Conservation (phyloP, 768 basidiomycete species). For the Serendipita sp. region DNA sequence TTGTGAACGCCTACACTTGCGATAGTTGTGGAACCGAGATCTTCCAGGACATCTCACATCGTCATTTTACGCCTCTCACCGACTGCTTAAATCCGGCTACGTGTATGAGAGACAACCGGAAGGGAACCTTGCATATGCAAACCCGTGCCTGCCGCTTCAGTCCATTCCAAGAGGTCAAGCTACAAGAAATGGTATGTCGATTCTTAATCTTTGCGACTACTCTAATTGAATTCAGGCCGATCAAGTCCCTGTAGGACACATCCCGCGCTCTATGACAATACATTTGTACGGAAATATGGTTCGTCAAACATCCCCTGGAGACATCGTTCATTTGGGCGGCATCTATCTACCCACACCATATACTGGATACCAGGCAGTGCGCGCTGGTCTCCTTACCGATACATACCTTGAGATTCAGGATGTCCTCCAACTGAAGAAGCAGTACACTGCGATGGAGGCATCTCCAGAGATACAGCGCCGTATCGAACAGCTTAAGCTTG, state of each 20-base stretch:
- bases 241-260: slow-evolving; percentile 98
- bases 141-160: slow-evolving; percentile 93
- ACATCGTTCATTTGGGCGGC: slow-evolving; percentile 89
- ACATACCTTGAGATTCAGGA: slow-evolving; percentile 89
- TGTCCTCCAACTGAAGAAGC: slow-evolving; percentile 90
- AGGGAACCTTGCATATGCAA: slow-evolving; percentile 93
- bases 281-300: slow-evolving; percentile 84
- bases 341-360: slow-evolving; percentile 96
- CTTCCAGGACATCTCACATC: slow-evolving; percentile 90
- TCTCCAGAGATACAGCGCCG: slow-evolving; percentile 65
- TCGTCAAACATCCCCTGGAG: slow-evolving; percentile 84
- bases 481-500: slow-evolving; percentile 49
- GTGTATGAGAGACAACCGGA: slow-evolving; percentile 72
- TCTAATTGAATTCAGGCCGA: slow-evolving; percentile 49
- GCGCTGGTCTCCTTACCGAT: slow-evolving; percentile 90
- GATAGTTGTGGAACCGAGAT: slow-evolving; percentile 97
- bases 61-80: slow-evolving; percentile 73
- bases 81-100: slow-evolving; percentile 78
- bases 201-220: slow-evolving; percentile 6
- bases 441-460: slow-evolving; percentile 86
- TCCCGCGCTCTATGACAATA: slow-evolving; percentile 95
- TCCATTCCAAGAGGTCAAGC: slow-evolving; percentile 96
- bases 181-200: slow-evolving; percentile 82
- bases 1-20: slow-evolving; percentile 96
- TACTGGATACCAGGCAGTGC: slow-evolving; percentile 91